Base-by-base conservation (phyloP, 192 early-diverging fungal genomes). In the Chytriomyces hyalinus region DNA sequence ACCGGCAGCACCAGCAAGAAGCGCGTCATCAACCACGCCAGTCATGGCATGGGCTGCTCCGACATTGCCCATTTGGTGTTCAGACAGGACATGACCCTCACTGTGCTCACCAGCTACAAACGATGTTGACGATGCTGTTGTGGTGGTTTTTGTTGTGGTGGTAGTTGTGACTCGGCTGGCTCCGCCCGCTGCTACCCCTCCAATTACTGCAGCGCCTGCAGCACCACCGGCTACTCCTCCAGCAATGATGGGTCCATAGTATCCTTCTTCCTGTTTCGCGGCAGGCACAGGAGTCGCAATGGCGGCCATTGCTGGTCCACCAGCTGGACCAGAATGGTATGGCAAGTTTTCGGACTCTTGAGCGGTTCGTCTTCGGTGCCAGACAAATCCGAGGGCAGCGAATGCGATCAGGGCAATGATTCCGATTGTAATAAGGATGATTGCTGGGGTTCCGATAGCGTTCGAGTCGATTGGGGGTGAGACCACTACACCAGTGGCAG, bases 391-490 rank as follows among this genome's bases (percentile, higher is more conserved):
- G 10, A 28, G 9, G 36, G 17, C 6, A 1, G 13, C 15, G 9
- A 60, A 73, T 10, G 8, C 36, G 28, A 73, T 28, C n/a, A 73
- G 44, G 15, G 71, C 71, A 8, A 73, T 26, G 15, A 60, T 17
- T 28, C 71, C 71, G 36, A 62, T 7, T 6, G 53, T 57, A 26
- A 62, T 62, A 5, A 73, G 43, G 17, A 73, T 63, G 45, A 73
- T 73, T 17, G 71, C 71, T 7, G 59, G 71, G 47, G 71, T 73
- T 60, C 57, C 53, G 28, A 73, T 7, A 13, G 6, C 36, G 53
- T 8, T 15, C 45, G 22, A 22, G 5, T 46, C 65, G 10, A 26
- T 2, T 4, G 11, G 10, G 44, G 11, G 11, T 45, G 7, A 26
- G 65, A 43, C 45, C 13, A 44, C 15, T 13, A 67, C 24, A 57